Base-by-base conservation (phyloP, 2,329 filamentous ascomycete genomes). In the Botrytis medusae region DNA sequence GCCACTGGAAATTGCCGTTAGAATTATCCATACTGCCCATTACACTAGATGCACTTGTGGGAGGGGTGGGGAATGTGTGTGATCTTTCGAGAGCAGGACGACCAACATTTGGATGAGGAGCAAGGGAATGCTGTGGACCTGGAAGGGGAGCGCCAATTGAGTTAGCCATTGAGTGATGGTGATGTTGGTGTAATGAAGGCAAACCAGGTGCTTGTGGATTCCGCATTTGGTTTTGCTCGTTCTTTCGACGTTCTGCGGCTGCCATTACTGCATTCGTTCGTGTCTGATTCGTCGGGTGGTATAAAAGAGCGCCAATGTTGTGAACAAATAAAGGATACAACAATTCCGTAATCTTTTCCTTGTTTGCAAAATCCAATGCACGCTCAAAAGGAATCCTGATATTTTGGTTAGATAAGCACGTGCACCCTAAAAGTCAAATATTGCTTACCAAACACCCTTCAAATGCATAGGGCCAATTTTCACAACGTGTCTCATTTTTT, bases 381-480 rank as follows among this genome's bases (percentile, higher is more conserved):
- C 96, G 92, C 79, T 98, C 96, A 79, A 97, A 98, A 2, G 96
- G 96, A 80, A 99, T 99, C 95, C 95, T 98, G 78, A 29, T 67
- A 29, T 51, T 61, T 69, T 69, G 72, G 68, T 78, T 69, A 81
- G 71, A 62, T 59, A 40, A 72, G 74, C 51, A 40, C 65, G 37
- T 32, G 18, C n/a, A 46, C 16, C 29, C 10, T 29, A 7, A 10
- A 4, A 44, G n/a, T 18, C 22, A 29, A 54, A 10, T 18, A 20
- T 18, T n/a, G 85, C 92, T 85, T 87, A 97, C 94, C 95, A 97
- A 77, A 97, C 95, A 80, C 96, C 96, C 85, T 99, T 99, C 62
- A 99, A 85, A 82, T 98, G 96, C 96, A 99, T 99, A 6, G 96
- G 96, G 0, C 96, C 96, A 82, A 99, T 98, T 85, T 99, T 99